Evolutionary conservation across 2,329 filamentous ascomycete species (phyloP).

Genomic region (Penicillium sp.): DNA sequence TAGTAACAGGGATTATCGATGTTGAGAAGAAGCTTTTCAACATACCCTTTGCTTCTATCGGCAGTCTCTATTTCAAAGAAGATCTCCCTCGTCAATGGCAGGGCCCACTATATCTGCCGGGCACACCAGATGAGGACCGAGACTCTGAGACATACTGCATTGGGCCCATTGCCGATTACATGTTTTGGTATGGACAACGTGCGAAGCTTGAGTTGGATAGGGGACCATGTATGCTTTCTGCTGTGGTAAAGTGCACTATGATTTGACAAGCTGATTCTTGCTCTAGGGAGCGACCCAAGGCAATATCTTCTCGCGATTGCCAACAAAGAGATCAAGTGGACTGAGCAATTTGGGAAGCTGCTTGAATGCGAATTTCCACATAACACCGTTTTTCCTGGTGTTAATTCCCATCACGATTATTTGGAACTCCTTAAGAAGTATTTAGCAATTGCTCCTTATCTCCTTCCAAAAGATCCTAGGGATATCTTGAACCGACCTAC

Average conservation of each 20-base stretch:
- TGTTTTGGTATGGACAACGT: conserved; percentile 25
- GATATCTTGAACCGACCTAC: conserved; percentile 13
- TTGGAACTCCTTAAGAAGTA: conserved; percentile 21
- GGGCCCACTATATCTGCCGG: conserved; percentile 12
- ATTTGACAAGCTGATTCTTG: conserved; percentile 2
- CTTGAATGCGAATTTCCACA: conserved; percentile 19
- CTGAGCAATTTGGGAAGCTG: conserved; percentile 16
- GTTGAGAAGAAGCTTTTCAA: conserved; percentile 19
- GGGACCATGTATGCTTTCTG: conserved; percentile 22
- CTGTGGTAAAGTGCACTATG: neutral
- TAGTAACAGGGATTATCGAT: conserved; percentile 18
- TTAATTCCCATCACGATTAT: conserved; percentile 14
- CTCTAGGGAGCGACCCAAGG: conserved; percentile 13
- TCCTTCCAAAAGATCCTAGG: conserved; percentile 14
- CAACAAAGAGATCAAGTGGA: conserved; percentile 17
- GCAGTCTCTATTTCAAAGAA: conserved; percentile 19
- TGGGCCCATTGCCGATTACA: conserved; percentile 23
- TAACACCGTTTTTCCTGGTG: conserved; percentile 18
- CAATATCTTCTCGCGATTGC: conserved; percentile 18
- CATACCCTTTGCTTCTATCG: conserved; percentile 15
- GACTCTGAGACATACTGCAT: conserved; percentile 19
- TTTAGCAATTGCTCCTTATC: conserved; percentile 16
- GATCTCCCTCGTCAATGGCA: conserved; percentile 12
- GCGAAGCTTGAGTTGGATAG: conserved; percentile 15
- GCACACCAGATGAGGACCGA: conserved; percentile 7